These are phyloP conservation scores for Fusarium anthophilum DNA, from an alignment of 2,329 filamentous ascomycete genomes.

Conservation along the genomic window DNA sequence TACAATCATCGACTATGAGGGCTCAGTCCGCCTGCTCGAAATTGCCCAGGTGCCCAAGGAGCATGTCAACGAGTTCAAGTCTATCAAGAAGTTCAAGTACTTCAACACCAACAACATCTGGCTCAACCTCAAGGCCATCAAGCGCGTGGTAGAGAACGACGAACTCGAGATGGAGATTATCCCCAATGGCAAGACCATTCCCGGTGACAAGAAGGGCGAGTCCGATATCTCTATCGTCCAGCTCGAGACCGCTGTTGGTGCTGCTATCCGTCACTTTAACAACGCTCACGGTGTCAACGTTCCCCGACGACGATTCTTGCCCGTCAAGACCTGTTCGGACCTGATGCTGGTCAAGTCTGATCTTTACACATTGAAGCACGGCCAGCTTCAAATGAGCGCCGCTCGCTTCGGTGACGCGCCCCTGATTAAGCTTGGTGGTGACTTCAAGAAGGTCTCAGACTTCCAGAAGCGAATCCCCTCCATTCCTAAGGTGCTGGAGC, in stretches of 20 bases:
- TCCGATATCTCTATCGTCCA: slow-evolving; percentile 97
- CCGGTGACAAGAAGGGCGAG: slow-evolving; percentile 99
- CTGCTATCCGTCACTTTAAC: slow-evolving; percentile 97
- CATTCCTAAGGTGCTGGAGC: slow-evolving; percentile 90
- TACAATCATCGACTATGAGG: slow-evolving; percentile 99
- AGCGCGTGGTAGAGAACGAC: slow-evolving; percentile 98
- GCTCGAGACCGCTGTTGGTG: slow-evolving; percentile 98
- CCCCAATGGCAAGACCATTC: slow-evolving; percentile 98
- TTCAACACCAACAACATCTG: slow-evolving; percentile 99
- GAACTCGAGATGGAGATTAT: slow-evolving; percentile 99
- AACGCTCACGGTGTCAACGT: slow-evolving; percentile 99
- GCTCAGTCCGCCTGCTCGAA: slow-evolving; percentile 94
- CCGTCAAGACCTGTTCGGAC: slow-evolving; percentile 99
- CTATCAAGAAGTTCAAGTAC: slow-evolving; percentile 99
- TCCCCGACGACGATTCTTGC: slow-evolving; percentile 95
- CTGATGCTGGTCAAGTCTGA: slow-evolving; percentile 99
- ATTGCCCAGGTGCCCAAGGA: slow-evolving; percentile 99
- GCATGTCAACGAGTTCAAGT: slow-evolving; percentile 99
- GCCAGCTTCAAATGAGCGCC: slow-evolving; percentile 95
- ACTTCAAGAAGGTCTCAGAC: slow-evolving; percentile 99
- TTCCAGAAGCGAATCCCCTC: slow-evolving; percentile 89
- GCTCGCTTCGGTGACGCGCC: slow-evolving; percentile 96
- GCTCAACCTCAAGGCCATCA: slow-evolving; percentile 97
- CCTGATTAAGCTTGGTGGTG: slow-evolving; percentile 96
- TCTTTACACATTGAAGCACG: slow-evolving; percentile 98